Evolutionary conservation across 768 basidiomycete species (phyloP), one percentile per base, ranked within the genome.

Genomic region (Tephrocybe sp.): DNA sequence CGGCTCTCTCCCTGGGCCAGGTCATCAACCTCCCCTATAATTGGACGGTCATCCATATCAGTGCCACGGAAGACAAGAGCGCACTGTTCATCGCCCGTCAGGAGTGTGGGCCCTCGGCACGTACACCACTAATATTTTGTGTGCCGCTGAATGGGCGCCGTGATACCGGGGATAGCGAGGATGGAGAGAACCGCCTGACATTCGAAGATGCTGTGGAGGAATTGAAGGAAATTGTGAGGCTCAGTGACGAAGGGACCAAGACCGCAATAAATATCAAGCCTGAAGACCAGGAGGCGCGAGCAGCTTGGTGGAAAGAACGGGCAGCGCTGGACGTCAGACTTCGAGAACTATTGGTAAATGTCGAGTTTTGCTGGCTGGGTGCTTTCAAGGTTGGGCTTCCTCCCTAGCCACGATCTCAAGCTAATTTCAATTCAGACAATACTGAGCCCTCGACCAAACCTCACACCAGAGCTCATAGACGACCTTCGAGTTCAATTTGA

Each of bases 361-460:
- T 99, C 38, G 97, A 98, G 65, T 94, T 90, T 59, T 93, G 90
- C 62, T 98, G 97, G 97, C 76, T 99, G 2, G 96, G 97, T 1
- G 93, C 88, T 18, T 98, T 97, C 81, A 98, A 98, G 84, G 95
- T 94, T 44, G 28, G 75, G 60, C 3, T 18, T 49, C 20, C 8
- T 51, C 14, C 28, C 37, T 11, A 7, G 36, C 26, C 24, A 3
- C 8, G 8, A 4, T 6, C 21, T 21, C 45, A 53, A 14, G 37
- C 32, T 39, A 25, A 47, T 33, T 49, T 36, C 28, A 50, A 37
- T 43, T 33, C 49, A 88, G 89, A 85, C 86, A 1, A 85, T 89
- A 61, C 71, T 85, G 25, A 81, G 77, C 50, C 74, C 77, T 18
- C 73, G 75, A 1, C 68, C 68, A 28, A 69, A 67, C 40, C 58